Evolutionary conservation across 2,329 filamentous ascomycete species (phyloP), one percentile per base, ranked within the genome.

Genomic region (Colletotrichum cordylinicola): DNA sequence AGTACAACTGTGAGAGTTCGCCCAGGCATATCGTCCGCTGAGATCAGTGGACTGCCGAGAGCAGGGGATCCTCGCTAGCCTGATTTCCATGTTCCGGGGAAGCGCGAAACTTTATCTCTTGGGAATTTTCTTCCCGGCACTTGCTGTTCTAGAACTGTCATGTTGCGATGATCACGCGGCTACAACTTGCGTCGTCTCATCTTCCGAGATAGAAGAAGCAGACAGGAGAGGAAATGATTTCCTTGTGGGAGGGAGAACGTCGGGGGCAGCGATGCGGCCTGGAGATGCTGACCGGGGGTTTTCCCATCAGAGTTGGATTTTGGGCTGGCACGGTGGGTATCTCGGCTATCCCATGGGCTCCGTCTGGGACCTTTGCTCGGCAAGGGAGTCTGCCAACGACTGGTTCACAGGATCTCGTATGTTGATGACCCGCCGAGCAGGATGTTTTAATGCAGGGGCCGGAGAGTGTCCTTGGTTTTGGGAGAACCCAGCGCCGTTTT

Each of bases 1-100:
- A 10, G n/a, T 52, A 0, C 10, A 21, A 52, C n/a, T 0, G 6
- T 52, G 43, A 52, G 0, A 52, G 43, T 52, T 52, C 2, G 0
- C 0, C 0, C 43, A 21, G 0, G 3, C 43, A 52, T 52, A 2
- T 52, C 21, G 43, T 3, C n/a, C 31, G 8, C 43, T 52, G n/a
- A 2, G n/a, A 52, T 52, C 43, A 52, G 43, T 52, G 43, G n/a
- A 52, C 43, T 52, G 43, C 43, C 43, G 43, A 52, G 43, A 13
- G 43, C 43, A 52, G n/a, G 43, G 43, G 43, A 52, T 21, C 43
- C 43, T 52, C 43, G n/a, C 43, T 52, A 52, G 43, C 43, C 43
- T 52, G 43, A 21, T 52, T 52, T 52, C n/a, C 43, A 52, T 13
- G 43, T 13, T 52, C 43, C 6, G 43, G 43, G n/a, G 43, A 52